Base-by-base conservation (phyloP, 2,329 filamentous ascomycete genomes). In the Ophiostoma montium region DNA sequence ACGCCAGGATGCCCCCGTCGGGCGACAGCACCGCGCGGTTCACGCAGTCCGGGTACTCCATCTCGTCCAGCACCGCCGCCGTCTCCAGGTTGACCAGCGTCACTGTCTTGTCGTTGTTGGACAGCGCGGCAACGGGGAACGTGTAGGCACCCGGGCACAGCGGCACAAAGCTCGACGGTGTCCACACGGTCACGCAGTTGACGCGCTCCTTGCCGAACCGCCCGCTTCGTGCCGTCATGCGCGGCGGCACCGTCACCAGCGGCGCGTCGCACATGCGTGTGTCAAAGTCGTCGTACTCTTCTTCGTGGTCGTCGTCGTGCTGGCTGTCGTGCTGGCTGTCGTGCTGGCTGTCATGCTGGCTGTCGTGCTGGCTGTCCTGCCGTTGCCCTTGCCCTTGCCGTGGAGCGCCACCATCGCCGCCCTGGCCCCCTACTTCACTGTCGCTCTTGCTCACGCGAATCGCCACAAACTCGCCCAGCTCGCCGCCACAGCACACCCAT, bases 1-100 rank as follows among this genome's bases (percentile, higher is more conserved):
- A 86, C 6, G 89, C 75, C 18, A 96, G 71, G 11, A 90, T 67
- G 18, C 74, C 76, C 1, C 89, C 90, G 61, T 95, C 84, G 0
- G 90, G 92, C 7, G 90, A 95, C 47, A 98, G 82, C n/a, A 89
- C 78, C 32, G 89, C 86, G 60, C 94, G 87, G 59, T 98, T 98
- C 68, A 96, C 90, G 55, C 81, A 84, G 60, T 90, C 84, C 5
- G 85, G 82, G 55, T 94, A 82, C 4, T 76, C 72, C 48, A 95
- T 68, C 39, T 80, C 74, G 49, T 85, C 79, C 19, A 94, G 66
- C 33, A 83, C 71, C 52, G 84, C 71, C 13, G 64, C 63, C 47
- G 82, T 76, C 27, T 76, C 70, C 18, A 96, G 69, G 45, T 82
- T 84, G 60, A 94, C 86, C n/a, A 95, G 68, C 27, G 83, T 82